A percentile compares a stretch with the other conserved stretches of the same genome.
Conservation (phyloP, 2,329 filamentous ascomycete species). For the Pseudogymnoascus sp. region DNA sequence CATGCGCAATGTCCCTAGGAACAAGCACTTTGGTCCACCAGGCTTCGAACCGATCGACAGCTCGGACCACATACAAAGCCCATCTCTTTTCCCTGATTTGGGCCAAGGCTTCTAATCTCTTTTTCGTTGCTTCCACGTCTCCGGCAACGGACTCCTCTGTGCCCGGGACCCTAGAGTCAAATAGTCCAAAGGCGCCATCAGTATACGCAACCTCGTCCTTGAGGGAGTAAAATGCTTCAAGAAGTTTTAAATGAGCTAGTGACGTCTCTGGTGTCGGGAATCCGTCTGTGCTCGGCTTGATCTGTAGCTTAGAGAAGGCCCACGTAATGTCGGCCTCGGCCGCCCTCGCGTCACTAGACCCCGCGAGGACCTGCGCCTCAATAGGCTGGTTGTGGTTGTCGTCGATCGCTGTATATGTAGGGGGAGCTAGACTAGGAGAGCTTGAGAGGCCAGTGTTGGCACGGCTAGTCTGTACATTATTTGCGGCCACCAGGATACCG, state of each 20-base stretch:
- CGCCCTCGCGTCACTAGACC: too few species aligned
- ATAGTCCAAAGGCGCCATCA: conserved; percentile 59
- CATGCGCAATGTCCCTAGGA: conserved; percentile 12
- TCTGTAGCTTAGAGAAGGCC: too few species aligned
- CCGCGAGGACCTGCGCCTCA: too few species aligned
- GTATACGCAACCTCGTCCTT: conserved; percentile 57
- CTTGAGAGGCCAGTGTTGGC: too few species aligned
- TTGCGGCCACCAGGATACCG: too few species aligned
- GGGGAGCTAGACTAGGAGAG: too few species aligned
- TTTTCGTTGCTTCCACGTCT: conserved; percentile 25
- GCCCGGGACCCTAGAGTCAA: conserved; percentile 31
- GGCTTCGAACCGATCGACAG: conserved; percentile 55
- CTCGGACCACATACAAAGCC: conserved; percentile 59
- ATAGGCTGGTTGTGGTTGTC: too few species aligned
- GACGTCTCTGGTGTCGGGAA: too few species aligned
- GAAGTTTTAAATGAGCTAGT: conserved; percentile 40
- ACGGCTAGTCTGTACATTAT: too few species aligned
- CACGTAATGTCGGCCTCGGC: too few species aligned
- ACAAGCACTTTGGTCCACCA: conserved; percentile 47
- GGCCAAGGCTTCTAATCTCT: conserved; percentile 36
- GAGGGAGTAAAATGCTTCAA: conserved; percentile 58
- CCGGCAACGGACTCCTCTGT: conserved; percentile 13
- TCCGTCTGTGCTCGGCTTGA: too few species aligned
- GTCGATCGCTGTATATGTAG: too few species aligned
- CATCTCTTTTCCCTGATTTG: conserved; percentile 63